Evolutionary conservation across 768 basidiomycete species (phyloP).

Genomic region (Psilocybe sp.): DNA sequence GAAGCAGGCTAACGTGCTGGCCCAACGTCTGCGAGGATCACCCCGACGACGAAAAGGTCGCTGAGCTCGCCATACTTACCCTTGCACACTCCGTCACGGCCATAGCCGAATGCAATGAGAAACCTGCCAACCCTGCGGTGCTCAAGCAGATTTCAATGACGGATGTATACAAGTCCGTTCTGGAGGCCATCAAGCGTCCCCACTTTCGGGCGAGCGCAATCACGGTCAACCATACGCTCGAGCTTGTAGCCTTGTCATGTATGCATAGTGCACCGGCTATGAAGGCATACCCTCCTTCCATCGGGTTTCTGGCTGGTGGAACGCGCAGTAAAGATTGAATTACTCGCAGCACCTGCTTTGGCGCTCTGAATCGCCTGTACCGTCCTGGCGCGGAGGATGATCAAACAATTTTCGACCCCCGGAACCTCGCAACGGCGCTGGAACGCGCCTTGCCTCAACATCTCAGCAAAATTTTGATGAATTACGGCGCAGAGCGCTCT

Average conservation of each 20-base stretch:
- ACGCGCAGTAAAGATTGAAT: slow-evolving; percentile 55
- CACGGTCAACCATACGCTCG: slow-evolving; percentile 52
- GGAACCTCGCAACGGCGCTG: slow-evolving; percentile 39
- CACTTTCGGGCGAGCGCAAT: slow-evolving; percentile 16
- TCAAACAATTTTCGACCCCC: slow-evolving; percentile 44
- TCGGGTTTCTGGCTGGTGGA: slow-evolving; percentile 53
- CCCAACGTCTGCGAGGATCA: slow-evolving; percentile 45
- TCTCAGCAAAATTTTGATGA: slow-evolving; percentile 42
- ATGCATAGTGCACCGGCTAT: slow-evolving; percentile 43
- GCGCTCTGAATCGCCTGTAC: slow-evolving; percentile 54
- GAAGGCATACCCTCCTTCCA: slow-evolving; percentile 38
- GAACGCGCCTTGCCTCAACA: slow-evolving; percentile 43
- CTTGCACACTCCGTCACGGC: slow-evolving; percentile 51
- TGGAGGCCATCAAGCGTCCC: slow-evolving; percentile 43
- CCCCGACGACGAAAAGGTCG: slow-evolving; percentile 47
- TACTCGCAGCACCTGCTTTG: slow-evolving; percentile 48
- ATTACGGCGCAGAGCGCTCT: slow-evolving; percentile 45
- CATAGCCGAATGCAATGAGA: slow-evolving; percentile 38
- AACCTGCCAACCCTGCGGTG: slow-evolving; percentile 34
- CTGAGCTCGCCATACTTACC: slow-evolving; percentile 49
- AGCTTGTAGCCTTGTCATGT: slow-evolving; percentile 44
- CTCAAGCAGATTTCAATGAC: slow-evolving; percentile 41
- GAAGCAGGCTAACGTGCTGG: slow-evolving; percentile 35
- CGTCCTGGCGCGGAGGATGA: slow-evolving; percentile 40
- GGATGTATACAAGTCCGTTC: slow-evolving; percentile 39